These are phyloP conservation scores for Borovskyia barvae DNA, from an alignment of 208 protist species.

Conservation along the genomic window DNA sequence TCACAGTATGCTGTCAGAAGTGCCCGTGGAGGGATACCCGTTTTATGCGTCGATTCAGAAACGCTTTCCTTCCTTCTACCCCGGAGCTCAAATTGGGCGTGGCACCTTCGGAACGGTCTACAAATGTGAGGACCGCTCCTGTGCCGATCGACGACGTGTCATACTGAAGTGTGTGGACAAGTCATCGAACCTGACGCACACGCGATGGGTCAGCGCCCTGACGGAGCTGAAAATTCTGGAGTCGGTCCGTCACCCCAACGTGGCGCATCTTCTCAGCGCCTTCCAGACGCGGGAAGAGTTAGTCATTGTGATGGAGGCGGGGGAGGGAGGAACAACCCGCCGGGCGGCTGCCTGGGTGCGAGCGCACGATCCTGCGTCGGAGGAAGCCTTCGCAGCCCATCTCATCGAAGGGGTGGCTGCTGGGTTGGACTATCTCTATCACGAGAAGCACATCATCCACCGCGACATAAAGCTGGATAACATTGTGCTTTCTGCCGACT, in stretches of 20 bases:
- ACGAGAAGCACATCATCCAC: constrained; percentile 58
- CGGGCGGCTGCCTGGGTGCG: constrained; percentile 43
- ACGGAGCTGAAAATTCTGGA: constrained; percentile 58
- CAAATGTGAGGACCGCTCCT: constrained; percentile 63
- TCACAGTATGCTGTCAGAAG: constrained; percentile 48
- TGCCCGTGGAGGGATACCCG: constrained; percentile 38
- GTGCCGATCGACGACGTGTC: constrained; percentile 29
- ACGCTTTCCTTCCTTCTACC: constrained; percentile 69
- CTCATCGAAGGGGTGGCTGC: constrained; percentile 54
- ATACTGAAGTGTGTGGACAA: constrained; percentile 72
- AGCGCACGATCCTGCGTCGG: constrained; percentile 27
- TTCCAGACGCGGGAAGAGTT: constrained; percentile 67
- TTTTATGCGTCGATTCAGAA: constrained; percentile 48
- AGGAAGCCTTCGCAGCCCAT: constrained; percentile 57
- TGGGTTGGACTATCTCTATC: constrained; percentile 74
- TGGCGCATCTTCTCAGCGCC: constrained; percentile 53
- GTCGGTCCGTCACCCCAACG: constrained; percentile 47
- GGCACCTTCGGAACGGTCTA: constrained; percentile 70
- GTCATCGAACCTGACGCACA: constrained; percentile 21
- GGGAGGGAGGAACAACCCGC: constrained; percentile 61
- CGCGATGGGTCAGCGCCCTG: constrained; percentile 41
- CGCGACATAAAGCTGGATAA: constrained; percentile 89
- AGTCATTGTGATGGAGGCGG: constrained; percentile 73
- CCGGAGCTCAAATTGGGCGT: constrained; percentile 57
- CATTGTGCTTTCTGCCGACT: constrained; percentile 75